Percentiles rank a stretch among this genome's conserved stretches.
phyloP scores from a whole-genome alignment of 805 yeast genomes.

The Candida alai region DNA sequence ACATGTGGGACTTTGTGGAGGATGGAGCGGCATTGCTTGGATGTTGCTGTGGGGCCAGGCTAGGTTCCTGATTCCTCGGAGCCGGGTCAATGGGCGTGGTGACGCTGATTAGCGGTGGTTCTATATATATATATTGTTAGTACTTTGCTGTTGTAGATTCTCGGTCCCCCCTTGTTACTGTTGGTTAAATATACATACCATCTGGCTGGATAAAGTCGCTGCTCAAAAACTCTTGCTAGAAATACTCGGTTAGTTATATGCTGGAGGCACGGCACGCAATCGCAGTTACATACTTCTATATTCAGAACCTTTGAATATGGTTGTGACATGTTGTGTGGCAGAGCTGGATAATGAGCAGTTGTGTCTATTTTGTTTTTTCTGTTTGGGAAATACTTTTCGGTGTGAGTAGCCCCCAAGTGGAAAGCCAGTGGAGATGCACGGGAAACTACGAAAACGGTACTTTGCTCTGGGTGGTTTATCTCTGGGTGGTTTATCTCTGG shows the following conservation, averaged over 20 bases:
- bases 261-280: too few relatives aligned
- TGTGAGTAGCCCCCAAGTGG: too few relatives aligned
- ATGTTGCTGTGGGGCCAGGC: conserved; percentile 3
- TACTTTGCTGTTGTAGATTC: conserved; percentile 2
- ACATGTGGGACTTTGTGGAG: conserved; percentile 33
- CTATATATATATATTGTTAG: not conserved
- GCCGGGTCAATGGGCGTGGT: not conserved
- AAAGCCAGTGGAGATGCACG: too few relatives aligned
- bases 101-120: conserved; percentile 1
- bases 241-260: too few relatives aligned
- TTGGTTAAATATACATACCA: conserved; percentile 14
- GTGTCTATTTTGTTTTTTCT: too few relatives aligned
- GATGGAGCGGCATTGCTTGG: conserved; percentile 1
- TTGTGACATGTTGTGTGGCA: conserved; percentile 6
- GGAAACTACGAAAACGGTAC: too few relatives aligned
- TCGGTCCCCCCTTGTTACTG: too few relatives aligned
- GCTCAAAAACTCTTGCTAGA: conserved; percentile 10
- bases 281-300: conserved; percentile 2
- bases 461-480: too few relatives aligned
- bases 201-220: conserved; percentile 21
- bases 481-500: too few relatives aligned
- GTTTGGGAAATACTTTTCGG: too few relatives aligned
- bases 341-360: too few relatives aligned
- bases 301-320: conserved; percentile 2
- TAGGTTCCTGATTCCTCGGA: not conserved